Conservation (phyloP, 371 early-diverging fungal species). For the Syncephalastrum sp. region DNA sequence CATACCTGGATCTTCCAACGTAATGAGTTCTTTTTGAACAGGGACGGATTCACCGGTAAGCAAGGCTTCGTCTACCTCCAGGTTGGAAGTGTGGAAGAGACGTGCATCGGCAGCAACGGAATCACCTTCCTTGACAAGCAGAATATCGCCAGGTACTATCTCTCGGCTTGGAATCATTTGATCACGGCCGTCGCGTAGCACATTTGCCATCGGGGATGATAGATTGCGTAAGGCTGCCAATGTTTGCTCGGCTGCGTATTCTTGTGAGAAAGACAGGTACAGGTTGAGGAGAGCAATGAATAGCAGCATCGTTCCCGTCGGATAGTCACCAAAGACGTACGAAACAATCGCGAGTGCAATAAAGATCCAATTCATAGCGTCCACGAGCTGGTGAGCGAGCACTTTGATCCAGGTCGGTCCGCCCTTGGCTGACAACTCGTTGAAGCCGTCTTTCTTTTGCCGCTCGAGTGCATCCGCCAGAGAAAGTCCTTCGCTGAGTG, state of each 20-base stretch:
- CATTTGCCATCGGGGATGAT: conserved; percentile 74
- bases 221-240: conserved; percentile 82
- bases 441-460: conserved; percentile 17
- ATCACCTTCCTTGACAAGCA: conserved; percentile 86
- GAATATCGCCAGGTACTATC: conserved; percentile 87
- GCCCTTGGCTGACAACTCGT: conserved; percentile 37
- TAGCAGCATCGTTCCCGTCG: conserved; percentile 66
- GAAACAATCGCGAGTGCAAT: conserved; percentile 62
- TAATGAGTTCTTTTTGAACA: conserved; percentile 52
- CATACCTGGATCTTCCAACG: conserved; percentile 21
- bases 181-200: conserved; percentile 76
- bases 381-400: conserved; percentile 74
- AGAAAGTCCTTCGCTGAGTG: conserved; percentile 15
- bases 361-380: conserved; percentile 81
- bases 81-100: conserved; percentile 71
- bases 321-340: conserved; percentile 56
- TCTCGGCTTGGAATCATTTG: conserved; percentile 61
- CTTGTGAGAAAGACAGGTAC: conserved; percentile 82
- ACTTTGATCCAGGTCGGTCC: conserved; percentile 68
- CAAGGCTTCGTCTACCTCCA: conserved; percentile 84
- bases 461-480: conserved; percentile 15
- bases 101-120: conserved; percentile 86
- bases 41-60: conserved; percentile 84
- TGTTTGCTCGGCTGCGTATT: conserved; percentile 85
- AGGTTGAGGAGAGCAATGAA: conserved; percentile 77